phyloP scores from a whole-genome alignment of 2,329 filamentous ascomycete genomes.

The Cordyceps cateniannulata region DNA sequence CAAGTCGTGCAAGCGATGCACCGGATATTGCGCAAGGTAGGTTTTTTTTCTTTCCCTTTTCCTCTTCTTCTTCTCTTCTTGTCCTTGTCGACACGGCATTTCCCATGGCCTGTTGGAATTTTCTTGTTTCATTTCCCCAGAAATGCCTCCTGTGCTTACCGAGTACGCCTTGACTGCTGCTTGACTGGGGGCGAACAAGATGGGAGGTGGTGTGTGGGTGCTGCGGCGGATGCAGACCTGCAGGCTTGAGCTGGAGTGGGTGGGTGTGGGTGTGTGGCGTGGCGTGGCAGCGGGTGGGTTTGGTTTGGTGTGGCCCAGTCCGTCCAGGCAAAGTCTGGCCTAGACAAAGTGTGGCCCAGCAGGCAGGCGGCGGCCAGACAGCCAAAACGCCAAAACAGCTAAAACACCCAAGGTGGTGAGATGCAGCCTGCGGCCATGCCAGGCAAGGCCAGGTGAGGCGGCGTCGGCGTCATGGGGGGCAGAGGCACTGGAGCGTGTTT shows the following conservation, averaged over 20 bases:
- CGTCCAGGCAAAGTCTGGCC: background rate
- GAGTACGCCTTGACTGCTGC: background rate
- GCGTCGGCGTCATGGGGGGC: slow-evolving; percentile 1
- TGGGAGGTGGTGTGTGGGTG: slow-evolving; percentile 3
- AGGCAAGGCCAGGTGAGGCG: background rate
- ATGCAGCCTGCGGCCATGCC: background rate
- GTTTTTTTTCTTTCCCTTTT: slow-evolving; percentile 22
- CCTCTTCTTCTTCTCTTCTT: slow-evolving; percentile 3
- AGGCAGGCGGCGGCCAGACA: background rate
- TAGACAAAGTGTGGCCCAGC: background rate
- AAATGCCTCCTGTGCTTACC: background rate
- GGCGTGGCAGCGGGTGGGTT: background rate
- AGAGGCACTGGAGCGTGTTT: background rate
- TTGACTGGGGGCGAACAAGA: background rate
- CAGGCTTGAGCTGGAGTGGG: slow-evolving; percentile 11
- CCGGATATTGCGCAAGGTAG: slow-evolving; percentile 84
- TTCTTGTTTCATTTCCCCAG: background rate
- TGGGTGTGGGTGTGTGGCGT: background rate
- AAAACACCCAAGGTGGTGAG: too few species aligned
- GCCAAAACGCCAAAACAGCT: background rate
- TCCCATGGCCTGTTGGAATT: too few species aligned
- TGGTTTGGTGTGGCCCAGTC: background rate
- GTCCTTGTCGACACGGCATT: background rate
- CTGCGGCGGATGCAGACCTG: slow-evolving; percentile 7
- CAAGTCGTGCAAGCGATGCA: slow-evolving; percentile 92